phyloP scores from a whole-genome alignment of 805 yeast species.

The Lachancea fermentati region DNA sequence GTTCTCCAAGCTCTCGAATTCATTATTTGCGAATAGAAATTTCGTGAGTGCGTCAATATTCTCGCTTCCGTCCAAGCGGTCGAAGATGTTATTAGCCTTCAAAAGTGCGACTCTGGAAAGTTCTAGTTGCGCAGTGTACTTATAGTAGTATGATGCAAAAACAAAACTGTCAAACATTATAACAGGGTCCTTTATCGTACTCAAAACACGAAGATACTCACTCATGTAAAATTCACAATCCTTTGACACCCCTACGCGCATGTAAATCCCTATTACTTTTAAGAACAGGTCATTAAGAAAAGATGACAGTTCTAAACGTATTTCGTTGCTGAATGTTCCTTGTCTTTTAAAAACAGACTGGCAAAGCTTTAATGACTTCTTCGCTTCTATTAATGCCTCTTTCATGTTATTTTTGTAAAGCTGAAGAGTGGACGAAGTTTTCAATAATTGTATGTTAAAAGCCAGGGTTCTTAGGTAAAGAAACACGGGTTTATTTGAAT shows the following conservation, averaged over 20 bases:
- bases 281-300: constrained; percentile 37
- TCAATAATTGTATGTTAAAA: constrained; percentile 23
- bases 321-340: constrained; percentile 21
- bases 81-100: constrained; percentile 20
- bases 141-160: constrained; percentile 20
- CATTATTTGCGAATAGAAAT: constrained; percentile 20
- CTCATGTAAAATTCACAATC: constrained; percentile 51
- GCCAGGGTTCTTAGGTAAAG: constrained; percentile 24
- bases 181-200: constrained; percentile 26
- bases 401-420: constrained; percentile 12
- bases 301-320: constrained; percentile 36
- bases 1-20: constrained; percentile 16
- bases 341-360: constrained; percentile 46
- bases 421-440: constrained; percentile 21
- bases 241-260: constrained; percentile 49
- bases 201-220: constrained; percentile 42
- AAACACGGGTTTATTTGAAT: constrained; percentile 14
- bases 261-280: constrained; percentile 35
- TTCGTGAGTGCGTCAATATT: constrained; percentile 20
- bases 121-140: constrained; percentile 16
- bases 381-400: constrained; percentile 35
- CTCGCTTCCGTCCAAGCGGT: constrained; percentile 23
- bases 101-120: constrained; percentile 7
- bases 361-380: constrained; percentile 45
- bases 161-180: constrained; percentile 18